phyloP scores from a whole-genome alignment of 2,329 filamentous ascomycete genomes.

The Aspergillus sp. region DNA sequence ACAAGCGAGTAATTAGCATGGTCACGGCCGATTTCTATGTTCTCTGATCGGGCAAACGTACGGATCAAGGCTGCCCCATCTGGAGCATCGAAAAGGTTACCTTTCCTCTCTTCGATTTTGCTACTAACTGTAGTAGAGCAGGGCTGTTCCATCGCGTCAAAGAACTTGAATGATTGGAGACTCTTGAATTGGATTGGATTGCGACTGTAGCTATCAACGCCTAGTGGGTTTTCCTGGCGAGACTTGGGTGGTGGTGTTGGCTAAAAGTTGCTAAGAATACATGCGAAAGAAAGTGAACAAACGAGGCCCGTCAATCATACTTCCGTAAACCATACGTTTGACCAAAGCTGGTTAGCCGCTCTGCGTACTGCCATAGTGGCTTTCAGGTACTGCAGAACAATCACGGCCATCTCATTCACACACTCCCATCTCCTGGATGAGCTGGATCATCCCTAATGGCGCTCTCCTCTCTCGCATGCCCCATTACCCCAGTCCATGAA shows the following conservation, averaged over 20 bases:
- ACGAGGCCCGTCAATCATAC: not conserved
- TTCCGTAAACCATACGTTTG: not conserved
- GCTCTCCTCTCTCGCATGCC: not conserved
- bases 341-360: not conserved
- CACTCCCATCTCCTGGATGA: not conserved
- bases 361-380: not conserved
- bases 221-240: not conserved
- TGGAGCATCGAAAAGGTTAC: constrained; percentile 56
- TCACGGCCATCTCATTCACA: not conserved
- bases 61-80: constrained; percentile 52
- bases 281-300: not conserved
- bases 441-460: not conserved
- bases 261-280: not conserved
- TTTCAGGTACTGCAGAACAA: not conserved
- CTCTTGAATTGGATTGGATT: not conserved
- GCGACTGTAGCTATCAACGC: not conserved
- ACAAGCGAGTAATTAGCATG: not conserved
- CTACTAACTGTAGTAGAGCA: not conserved
- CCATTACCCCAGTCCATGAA: constrained; percentile 14
- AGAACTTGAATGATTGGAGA: not conserved
- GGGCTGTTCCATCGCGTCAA: not conserved
- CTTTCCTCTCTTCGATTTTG: constrained; percentile 34
- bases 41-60: constrained; percentile 19
- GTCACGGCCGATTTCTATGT: not conserved
- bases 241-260: not conserved